phyloP scores from a whole-genome alignment of 768 basidiomycete genomes.

The Gautieria morchelliformis region DNA sequence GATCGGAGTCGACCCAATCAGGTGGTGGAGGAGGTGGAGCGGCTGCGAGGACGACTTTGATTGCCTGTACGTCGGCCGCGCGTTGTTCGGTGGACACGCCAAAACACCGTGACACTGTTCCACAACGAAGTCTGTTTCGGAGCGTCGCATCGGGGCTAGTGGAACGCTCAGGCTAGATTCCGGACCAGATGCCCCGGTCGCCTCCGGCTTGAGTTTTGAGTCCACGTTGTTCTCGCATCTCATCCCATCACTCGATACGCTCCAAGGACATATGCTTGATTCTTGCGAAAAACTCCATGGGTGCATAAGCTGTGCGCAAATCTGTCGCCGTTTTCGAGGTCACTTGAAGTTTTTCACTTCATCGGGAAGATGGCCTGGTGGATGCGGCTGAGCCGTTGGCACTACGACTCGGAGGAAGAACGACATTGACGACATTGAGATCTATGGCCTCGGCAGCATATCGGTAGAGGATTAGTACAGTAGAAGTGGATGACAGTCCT shows the following conservation, averaged over 20 bases:
- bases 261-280: constrained; percentile 77
- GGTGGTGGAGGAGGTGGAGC: constrained; percentile 24
- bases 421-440: constrained; percentile 69
- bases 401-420: constrained; percentile 49
- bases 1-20: constrained; percentile 33
- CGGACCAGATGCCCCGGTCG: constrained; percentile 20
- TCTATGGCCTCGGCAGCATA: too few relatives aligned
- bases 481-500: constrained; percentile 61
- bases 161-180: constrained; percentile 26
- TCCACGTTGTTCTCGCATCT: constrained; percentile 70
- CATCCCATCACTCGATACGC: constrained; percentile 88
- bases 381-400: too few relatives aligned
- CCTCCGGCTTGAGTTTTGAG: background rate
- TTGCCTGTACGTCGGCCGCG: too few relatives aligned
- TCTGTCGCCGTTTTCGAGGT: constrained; percentile 65
- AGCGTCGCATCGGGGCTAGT: constrained; percentile 78
- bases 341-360: constrained; percentile 70
- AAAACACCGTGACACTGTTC: constrained; percentile 89
- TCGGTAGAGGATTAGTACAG: constrained; percentile 84
- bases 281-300: constrained; percentile 85
- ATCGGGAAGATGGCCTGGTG: too few relatives aligned
- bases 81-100: constrained; percentile 64
- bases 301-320: constrained; percentile 67
- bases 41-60: too few relatives aligned
- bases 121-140: too few relatives aligned